A percentile compares a stretch with the other conserved stretches of the same genome.
phyloP scores from a whole-genome alignment of 768 basidiomycete species.

The Clitopilus hobsonii region DNA sequence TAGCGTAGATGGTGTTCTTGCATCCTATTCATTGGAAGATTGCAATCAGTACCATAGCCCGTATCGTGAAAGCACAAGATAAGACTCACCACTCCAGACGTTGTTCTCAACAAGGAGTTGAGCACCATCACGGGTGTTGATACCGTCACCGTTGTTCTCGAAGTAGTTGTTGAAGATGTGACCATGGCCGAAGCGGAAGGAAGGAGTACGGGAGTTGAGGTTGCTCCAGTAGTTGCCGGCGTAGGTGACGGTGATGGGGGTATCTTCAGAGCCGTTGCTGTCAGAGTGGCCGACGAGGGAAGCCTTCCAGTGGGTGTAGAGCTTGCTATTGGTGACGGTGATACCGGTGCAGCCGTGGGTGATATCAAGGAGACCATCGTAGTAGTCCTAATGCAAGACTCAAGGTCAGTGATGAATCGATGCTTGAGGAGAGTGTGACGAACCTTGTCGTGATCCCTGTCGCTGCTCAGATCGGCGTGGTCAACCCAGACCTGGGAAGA shows the following conservation, averaged over 20 bases:
- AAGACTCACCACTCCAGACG: constrained; percentile 31
- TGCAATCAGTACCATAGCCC: not conserved
- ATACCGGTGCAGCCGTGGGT: constrained; percentile 39
- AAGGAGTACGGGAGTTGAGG: constrained; percentile 40
- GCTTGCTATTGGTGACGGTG: constrained; percentile 36
- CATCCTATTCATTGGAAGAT: constrained; percentile 14
- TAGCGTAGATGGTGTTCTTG: constrained; percentile 34
- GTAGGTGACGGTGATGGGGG: constrained; percentile 36
- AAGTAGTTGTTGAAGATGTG: constrained; percentile 44
- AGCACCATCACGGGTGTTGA: constrained; percentile 39
- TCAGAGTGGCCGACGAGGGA: constrained; percentile 41
- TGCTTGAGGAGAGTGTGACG: not conserved
- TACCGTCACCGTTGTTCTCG: constrained; percentile 37
- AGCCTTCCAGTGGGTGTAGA: constrained; percentile 42
- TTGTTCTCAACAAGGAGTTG: constrained; percentile 45
- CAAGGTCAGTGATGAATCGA: constrained; percentile 22
- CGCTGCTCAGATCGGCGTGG: constrained; percentile 39
- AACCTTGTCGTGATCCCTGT: constrained; percentile 39
- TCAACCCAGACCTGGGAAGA: constrained; percentile 40
- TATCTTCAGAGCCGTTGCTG: constrained; percentile 33
- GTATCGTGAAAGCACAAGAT: not conserved
- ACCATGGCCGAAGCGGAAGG: constrained; percentile 41
- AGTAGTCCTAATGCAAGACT: constrained; percentile 10
- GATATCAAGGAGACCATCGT: constrained; percentile 41
- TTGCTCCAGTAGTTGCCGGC: constrained; percentile 38